Base-by-base conservation (phyloP, 2,329 filamentous ascomycete genomes). In the Arthrinium puccinioides region DNA sequence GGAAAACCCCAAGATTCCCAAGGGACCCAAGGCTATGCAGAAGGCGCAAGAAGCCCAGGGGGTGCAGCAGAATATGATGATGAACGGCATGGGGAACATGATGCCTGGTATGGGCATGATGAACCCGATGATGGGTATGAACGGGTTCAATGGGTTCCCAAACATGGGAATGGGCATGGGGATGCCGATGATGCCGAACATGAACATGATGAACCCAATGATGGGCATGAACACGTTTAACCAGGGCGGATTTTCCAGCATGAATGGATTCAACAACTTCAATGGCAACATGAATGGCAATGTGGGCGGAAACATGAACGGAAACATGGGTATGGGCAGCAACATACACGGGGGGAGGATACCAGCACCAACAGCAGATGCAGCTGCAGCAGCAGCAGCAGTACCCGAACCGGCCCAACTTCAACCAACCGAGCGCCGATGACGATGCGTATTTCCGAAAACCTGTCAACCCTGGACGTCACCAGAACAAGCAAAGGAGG, bases 381-480 rank as follows among this genome's bases (percentile, higher is more conserved):
- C 31, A n/a, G n/a, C n/a, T n/a, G n/a, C n/a, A n/a, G n/a, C 33
- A 52, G 49, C 36, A 56, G 42, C 25, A 48, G 36, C 41, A 55
- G 27, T 46, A 50, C 24, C 48, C 50, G 20, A 42, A 47, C 10
- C 45, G 46, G 30, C 41, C 47, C 38, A 66, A 65, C 47, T 71
- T 72, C 33, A 53, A 60, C 1, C 65, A 67, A 41, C 72, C 73
- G 3, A 80, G 74, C 41, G 78, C 79, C 45, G 87, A 94, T 39
- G 88, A 94, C 40, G 87, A 88, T 42, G 86, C 92, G 6, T 98
- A 98, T 63, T 94, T 97, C 59, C 78, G 92, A 40, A 90, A 95
- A 60, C 92, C 92, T 0, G 86, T 97, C 44, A 98, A 98, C 56
- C 90, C 89, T 3, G 86, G 95, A 56, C 79, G 92, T 35, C 86